Conservation (phyloP, 441 rosid species). For the Gossypium davidsonii region DNA sequence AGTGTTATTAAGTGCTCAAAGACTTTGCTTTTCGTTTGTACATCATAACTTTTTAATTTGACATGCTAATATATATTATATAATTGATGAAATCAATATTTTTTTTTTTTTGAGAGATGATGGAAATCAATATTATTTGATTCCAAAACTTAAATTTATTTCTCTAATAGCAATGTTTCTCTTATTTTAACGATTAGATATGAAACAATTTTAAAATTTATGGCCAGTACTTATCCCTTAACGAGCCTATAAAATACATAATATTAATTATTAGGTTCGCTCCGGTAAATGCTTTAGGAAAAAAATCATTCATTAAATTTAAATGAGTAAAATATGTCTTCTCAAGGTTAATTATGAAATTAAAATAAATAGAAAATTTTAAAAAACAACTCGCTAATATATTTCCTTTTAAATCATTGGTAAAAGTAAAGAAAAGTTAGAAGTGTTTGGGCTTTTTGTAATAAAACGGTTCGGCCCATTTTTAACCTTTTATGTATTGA, state of each 20-base stretch:
- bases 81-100: neutral
- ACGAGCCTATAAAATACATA: fast-evolving
- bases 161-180: too few relatives aligned
- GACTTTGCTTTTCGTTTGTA: neutral
- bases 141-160: neutral
- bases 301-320: neutral
- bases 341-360: neutral
- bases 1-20: neutral
- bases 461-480: neutral
- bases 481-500: neutral
- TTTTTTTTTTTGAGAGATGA: too few relatives aligned
- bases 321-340: neutral
- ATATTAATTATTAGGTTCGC: too few relatives aligned
- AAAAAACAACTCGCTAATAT: neutral
- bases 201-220: too few relatives aligned
- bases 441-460: neutral
- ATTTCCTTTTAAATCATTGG: neutral
- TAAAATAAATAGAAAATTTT: neutral
- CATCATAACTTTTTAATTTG: neutral
- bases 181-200: fast-evolving
- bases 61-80: neutral
- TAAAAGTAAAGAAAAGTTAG: neutral
- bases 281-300: too few relatives aligned
- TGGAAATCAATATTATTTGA: neutral
- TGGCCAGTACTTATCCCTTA: fast-evolving